These are phyloP conservation scores for Calonectria naviculata DNA, from an alignment of 2,329 filamentous ascomycete genomes.

Conservation along the genomic window DNA sequence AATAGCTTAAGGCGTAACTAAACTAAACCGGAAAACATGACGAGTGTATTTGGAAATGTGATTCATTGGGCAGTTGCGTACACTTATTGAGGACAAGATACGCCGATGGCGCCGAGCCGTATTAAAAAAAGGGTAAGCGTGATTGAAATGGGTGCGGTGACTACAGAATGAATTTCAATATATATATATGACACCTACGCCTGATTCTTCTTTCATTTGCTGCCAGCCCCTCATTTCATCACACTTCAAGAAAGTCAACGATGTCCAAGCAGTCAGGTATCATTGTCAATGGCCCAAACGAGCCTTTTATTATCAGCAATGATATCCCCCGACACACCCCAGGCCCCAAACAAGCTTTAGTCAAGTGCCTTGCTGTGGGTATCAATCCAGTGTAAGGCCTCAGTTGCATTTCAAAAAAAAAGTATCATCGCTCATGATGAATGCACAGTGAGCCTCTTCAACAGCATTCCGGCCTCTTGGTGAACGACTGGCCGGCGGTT, in stretches of 20 bases:
- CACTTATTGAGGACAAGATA: no score
- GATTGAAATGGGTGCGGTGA: no score
- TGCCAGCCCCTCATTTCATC: neutral
- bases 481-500: constrained; percentile 48
- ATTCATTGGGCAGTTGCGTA: neutral
- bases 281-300: constrained; percentile 26
- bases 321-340: constrained; percentile 40
- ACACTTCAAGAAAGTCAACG: neutral
- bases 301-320: constrained; percentile 35
- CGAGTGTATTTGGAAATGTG: neutral
- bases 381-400: constrained; percentile 50
- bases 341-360: constrained; percentile 46
- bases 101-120: neutral
- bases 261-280: constrained; percentile 36
- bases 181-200: neutral
- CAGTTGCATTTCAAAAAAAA: neutral
- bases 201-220: no score
- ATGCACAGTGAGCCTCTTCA: constrained; percentile 46
- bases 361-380: constrained; percentile 48
- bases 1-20: neutral
- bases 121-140: neutral
- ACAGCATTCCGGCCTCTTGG: constrained; percentile 45
- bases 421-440: neutral
- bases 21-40: neutral
- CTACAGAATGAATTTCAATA: no score